Evolutionary conservation across 495 filamentous ascomycete genomes (phyloP), one percentile per base, ranked within the genome.

Genomic region (Podospora didyma): DNA sequence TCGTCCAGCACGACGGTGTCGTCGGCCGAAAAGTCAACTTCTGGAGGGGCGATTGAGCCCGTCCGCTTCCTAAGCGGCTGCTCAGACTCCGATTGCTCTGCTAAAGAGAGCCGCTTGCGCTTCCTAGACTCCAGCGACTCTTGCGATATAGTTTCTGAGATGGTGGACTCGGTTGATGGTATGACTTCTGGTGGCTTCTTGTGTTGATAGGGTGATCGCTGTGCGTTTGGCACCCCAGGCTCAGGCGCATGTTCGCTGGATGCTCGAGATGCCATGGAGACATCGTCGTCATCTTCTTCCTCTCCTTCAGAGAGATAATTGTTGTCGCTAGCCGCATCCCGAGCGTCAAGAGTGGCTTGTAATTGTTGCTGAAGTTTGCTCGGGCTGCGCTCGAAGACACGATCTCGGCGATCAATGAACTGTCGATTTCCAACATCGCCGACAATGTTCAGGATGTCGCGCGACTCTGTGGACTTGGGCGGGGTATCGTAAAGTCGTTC

Each of bases 401-500:
- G 59, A 49, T 65, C 67, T 52, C 63, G 64, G 28, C 60, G 64
- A 37, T 73, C 68, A 12, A 65, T 62, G 53, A 72, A 70, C 55
- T 66, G 69, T 45, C 66, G 67, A 45, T 45, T 60, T n/a, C 58
- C 62, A 55, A 65, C 62, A 59, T 77, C 62, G 65, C 70, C 47
- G 68, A 70, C 62, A 62, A 65, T 60, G 41, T 61, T 81, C 19
- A 88, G 60, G 7, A 85, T 77, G 47, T 90, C 86, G 69, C 87
- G 81, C 62, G 78, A 77, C 58, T 80, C 78, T 62, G 79, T 79
- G 61, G 77, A 73, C 59, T 92, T 90, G 54, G 88, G 84, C 20
- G 94, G 95, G n/a, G 93, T 92, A 66, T 89, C 85, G 61, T 95
- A 93, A 62, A 97, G 80, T 50, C 95, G 85, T 74, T 97, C 95